A percentile compares a stretch with the other conserved stretches of the same genome.
Evolutionary conservation across 108 stramenopile genomes (phyloP).

Genomic region (Nitzschia sp.): DNA sequence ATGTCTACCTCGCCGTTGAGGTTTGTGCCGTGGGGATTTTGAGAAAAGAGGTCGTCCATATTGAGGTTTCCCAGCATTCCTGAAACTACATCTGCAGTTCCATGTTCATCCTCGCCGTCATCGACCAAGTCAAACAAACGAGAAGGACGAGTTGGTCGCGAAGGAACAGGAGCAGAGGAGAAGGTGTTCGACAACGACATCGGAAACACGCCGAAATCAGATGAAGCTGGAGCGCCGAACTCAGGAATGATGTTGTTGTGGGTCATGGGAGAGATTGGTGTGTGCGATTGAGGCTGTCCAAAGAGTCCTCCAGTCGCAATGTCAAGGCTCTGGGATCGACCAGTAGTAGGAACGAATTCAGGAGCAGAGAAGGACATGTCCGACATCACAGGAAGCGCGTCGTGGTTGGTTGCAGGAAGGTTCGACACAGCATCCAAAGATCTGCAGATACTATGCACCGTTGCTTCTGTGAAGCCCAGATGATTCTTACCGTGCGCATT

Average conservation of each 20-base stretch:
- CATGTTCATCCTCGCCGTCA: slow-evolving; percentile 52
- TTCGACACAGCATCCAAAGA: slow-evolving; percentile 35
- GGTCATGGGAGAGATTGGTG: slow-evolving; percentile 42
- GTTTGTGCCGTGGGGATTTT: slow-evolving; percentile 35
- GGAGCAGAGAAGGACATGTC: slow-evolving; percentile 20
- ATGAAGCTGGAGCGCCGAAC: slow-evolving; percentile 29
- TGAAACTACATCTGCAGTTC: slow-evolving; percentile 67
- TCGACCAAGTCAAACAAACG: slow-evolving; percentile 85
- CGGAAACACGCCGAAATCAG: slow-evolving; percentile 29
- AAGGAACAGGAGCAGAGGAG: slow-evolving; percentile 1
- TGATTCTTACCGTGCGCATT: slow-evolving; percentile 49
- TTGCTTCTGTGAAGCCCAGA: slow-evolving; percentile 38
- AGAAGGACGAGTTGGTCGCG: slow-evolving; percentile 25
- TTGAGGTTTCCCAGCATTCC: slow-evolving; percentile 74
- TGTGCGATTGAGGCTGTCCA: not conserved
- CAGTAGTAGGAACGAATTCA: slow-evolving; percentile 7
- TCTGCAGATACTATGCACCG: slow-evolving; percentile 42
- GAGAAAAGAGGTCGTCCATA: slow-evolving; percentile 56
- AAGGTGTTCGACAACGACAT: slow-evolving; percentile 1
- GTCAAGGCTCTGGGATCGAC: not conserved
- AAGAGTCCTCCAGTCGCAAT: slow-evolving; percentile 2
- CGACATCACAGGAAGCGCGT: slow-evolving; percentile 9
- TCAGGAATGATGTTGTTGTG: slow-evolving; percentile 36
- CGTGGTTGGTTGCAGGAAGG: slow-evolving; percentile 7
- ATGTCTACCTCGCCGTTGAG: slow-evolving; percentile 66